These are phyloP conservation scores for Epichloe amarillans DNA, from an alignment of 2,329 filamentous ascomycete species.

Conservation along the genomic window DNA sequence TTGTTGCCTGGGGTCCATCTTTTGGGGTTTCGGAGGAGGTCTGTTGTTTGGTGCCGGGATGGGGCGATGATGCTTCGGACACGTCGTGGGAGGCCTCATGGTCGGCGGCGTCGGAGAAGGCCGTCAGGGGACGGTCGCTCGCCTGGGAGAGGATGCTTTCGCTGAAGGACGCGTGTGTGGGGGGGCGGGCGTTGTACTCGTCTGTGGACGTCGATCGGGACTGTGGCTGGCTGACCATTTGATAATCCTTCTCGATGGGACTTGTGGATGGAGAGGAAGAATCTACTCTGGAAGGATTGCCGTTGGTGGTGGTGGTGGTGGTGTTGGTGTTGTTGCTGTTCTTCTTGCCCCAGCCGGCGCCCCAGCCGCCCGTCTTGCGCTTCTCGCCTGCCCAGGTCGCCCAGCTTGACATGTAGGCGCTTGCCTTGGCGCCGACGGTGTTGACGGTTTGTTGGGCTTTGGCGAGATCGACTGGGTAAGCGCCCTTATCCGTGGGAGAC, in stretches of 20 bases:
- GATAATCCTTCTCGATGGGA: slow-evolving; percentile 26
- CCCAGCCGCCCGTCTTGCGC: slow-evolving; percentile 42
- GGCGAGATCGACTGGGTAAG: slow-evolving; percentile 16
- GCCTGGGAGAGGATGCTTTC: slow-evolving; percentile 7
- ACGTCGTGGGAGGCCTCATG: background rate
- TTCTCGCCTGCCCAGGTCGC: slow-evolving; percentile 64
- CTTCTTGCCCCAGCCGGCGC: slow-evolving; percentile 25
- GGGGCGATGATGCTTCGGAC: background rate
- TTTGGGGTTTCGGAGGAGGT: background rate
- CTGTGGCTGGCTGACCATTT: slow-evolving; percentile 20
- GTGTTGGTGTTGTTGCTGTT: background rate
- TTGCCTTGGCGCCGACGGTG: slow-evolving; percentile 41
- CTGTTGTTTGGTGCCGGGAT: background rate
- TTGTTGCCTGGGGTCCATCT: slow-evolving; percentile 5
- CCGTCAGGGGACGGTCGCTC: slow-evolving; percentile 2
- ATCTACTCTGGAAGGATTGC: slow-evolving; percentile 16
- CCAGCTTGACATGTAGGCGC: slow-evolving; percentile 56
- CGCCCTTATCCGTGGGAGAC: slow-evolving; percentile 4
- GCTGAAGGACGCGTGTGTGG: slow-evolving; percentile 18
- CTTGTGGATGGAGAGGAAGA: slow-evolving; percentile 19
- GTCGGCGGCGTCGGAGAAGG: background rate
- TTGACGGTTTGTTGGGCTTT: slow-evolving; percentile 33
- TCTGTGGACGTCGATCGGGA: slow-evolving; percentile 17
- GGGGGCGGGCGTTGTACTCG: slow-evolving; percentile 17
- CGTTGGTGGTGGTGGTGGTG: slow-evolving; percentile 8